A percentile compares a stretch with the other conserved stretches of the same genome.
These are phyloP conservation scores for Phascolomyces articulosus DNA, from an alignment of 371 early-diverging fungal genomes.

Conservation along the genomic window DNA sequence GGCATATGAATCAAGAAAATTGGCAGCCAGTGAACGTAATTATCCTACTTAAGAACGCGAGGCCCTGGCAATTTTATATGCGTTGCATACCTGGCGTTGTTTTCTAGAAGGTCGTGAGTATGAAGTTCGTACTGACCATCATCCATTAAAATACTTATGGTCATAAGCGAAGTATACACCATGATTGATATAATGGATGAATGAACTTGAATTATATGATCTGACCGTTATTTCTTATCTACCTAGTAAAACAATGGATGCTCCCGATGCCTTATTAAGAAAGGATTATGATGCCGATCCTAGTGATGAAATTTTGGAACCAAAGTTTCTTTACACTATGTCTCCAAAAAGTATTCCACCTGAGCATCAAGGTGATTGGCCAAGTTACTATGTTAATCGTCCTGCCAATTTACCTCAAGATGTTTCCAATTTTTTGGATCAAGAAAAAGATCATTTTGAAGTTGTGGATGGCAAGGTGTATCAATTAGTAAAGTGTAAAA, in stretches of 20 bases:
- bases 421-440: neutral
- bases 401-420: neutral
- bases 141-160: slow-evolving; percentile 20
- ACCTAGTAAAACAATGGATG: slow-evolving; percentile 23
- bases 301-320: neutral
- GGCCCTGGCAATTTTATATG: slow-evolving; percentile 34
- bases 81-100: slow-evolving; percentile 32
- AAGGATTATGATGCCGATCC: neutral
- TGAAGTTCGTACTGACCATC: slow-evolving; percentile 27
- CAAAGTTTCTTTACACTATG: no score
- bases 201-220: slow-evolving; percentile 21
- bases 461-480: neutral
- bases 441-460: neutral
- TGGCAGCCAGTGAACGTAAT: slow-evolving; percentile 13
- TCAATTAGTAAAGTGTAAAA: neutral
- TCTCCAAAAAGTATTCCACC: no score
- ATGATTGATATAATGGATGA: slow-evolving; percentile 16
- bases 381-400: neutral
- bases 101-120: slow-evolving; percentile 26
- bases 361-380: slow-evolving; percentile 1
- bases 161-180: slow-evolving; percentile 11
- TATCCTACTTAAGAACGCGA: slow-evolving; percentile 46
- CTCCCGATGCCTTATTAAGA: slow-evolving; percentile 28
- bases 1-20: slow-evolving; percentile 15
- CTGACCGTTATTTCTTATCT: slow-evolving; percentile 25